phyloP scores from a whole-genome alignment of 1,284 basidiomycete species.

The Athelia psychrophila region DNA sequence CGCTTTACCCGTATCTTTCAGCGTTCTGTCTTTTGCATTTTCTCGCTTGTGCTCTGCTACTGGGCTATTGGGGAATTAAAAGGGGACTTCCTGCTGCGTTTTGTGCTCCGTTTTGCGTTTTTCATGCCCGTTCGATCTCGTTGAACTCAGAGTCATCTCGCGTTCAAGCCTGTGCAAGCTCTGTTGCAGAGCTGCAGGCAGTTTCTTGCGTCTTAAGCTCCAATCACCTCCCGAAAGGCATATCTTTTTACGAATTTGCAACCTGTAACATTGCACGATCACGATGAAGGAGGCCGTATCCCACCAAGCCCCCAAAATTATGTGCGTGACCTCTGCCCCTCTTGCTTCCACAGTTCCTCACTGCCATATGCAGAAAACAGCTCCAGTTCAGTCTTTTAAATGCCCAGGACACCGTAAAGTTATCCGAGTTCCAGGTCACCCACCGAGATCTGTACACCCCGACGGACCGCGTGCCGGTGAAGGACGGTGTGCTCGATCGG shows the following conservation, averaged over 20 bases:
- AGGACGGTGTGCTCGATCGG: slow-evolving; percentile 87
- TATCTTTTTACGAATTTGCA: too few species aligned
- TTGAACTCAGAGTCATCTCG: too few species aligned
- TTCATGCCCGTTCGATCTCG: too few species aligned
- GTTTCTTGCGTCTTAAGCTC: too few species aligned
- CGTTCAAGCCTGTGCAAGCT: not conserved
- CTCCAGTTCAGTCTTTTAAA: slow-evolving; percentile 92
- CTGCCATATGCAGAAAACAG: slow-evolving; percentile 84
- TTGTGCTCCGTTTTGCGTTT: too few species aligned
- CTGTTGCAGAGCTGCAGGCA: not conserved
- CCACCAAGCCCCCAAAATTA: slow-evolving; percentile 88
- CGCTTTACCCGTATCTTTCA: too few species aligned
- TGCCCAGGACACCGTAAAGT: slow-evolving; percentile 90
- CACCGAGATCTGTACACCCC: slow-evolving; percentile 88
- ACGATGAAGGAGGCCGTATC: slow-evolving; percentile 86
- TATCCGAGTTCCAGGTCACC: slow-evolving; percentile 94
- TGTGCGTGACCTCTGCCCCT: slow-evolving; percentile 54
- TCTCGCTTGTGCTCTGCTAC: too few species aligned
- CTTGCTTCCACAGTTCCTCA: not conserved
- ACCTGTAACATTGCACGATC: not conserved
- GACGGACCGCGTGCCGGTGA: slow-evolving; percentile 79
- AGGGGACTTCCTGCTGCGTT: too few species aligned
- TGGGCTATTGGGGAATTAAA: too few species aligned
- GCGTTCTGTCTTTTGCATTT: too few species aligned
- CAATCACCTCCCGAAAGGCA: too few species aligned